A percentile compares a stretch with the other conserved stretches of the same genome.
phyloP scores from a whole-genome alignment of 2,329 filamentous ascomycete species.

The Tolypocladium paradoxum region DNA sequence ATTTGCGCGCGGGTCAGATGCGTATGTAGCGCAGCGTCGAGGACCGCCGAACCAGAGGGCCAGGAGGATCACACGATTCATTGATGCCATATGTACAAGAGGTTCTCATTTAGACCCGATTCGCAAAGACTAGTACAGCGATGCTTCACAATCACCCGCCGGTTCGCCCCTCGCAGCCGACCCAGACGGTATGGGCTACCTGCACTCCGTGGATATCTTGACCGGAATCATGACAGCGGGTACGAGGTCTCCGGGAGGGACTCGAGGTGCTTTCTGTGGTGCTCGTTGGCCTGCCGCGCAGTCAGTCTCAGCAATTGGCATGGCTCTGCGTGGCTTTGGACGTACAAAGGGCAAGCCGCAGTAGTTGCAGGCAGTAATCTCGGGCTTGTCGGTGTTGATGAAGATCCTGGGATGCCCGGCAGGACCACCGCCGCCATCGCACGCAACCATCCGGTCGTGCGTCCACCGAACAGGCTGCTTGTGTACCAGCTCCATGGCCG shows the following conservation, averaged over 20 bases:
- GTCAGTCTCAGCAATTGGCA: constrained; percentile 2
- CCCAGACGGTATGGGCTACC: background rate
- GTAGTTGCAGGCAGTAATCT: constrained; percentile 85
- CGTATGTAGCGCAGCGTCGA: background rate
- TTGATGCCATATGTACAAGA: constrained; percentile 4
- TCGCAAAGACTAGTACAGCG: constrained; percentile 3
- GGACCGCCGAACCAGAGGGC: background rate
- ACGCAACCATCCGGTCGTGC: constrained; percentile 69
- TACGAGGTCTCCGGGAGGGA: constrained; percentile 72
- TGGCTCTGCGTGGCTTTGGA: constrained; percentile 4
- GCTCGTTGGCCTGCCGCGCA: constrained; percentile 65
- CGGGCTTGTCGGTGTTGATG: constrained; percentile 96
- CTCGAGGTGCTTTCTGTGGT: constrained; percentile 75
- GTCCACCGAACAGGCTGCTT: constrained; percentile 91
- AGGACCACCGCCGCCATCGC: constrained; percentile 86
- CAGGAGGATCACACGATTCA: background rate
- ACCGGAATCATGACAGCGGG: constrained; percentile 48
- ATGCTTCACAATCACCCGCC: background rate
- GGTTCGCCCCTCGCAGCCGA: background rate
- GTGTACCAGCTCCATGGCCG: constrained; percentile 93
- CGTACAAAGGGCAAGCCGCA: constrained; percentile 89
- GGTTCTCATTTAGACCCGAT: background rate
- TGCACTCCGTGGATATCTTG: background rate
- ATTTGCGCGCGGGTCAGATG: background rate
- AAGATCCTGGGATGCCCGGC: constrained; percentile 87